phyloP scores from a whole-genome alignment of 192 early-diverging fungal species.

The Martensiomyces pterosporus region DNA sequence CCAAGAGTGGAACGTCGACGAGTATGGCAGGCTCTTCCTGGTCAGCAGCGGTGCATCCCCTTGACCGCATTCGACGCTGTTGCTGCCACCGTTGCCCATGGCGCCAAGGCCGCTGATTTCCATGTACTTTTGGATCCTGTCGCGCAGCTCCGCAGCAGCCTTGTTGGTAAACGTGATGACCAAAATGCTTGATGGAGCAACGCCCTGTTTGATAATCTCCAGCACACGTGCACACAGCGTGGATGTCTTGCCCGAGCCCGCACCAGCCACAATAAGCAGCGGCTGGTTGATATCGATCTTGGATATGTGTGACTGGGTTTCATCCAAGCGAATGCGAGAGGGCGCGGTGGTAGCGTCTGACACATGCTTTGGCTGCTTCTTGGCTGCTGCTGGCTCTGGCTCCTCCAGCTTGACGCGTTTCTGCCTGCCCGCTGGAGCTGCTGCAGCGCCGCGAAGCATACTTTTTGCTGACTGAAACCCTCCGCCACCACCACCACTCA shows the following conservation, averaged over 20 bases:
- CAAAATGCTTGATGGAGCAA: slow-evolving; percentile 16
- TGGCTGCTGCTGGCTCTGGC: background rate
- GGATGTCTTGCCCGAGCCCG: slow-evolving; percentile 46
- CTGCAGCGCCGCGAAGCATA: too few relatives aligned
- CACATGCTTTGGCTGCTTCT: background rate
- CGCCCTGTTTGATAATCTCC: slow-evolving; percentile 38
- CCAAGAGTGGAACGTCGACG: slow-evolving; percentile 49
- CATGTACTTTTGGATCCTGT: slow-evolving; percentile 29
- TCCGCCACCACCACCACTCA: background rate
- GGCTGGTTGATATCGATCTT: slow-evolving; percentile 37
- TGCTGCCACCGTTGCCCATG: too few relatives aligned
- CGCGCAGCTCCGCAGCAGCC: slow-evolving; percentile 43
- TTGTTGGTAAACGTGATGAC: slow-evolving; percentile 54
- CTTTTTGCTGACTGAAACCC: slow-evolving; percentile 6
- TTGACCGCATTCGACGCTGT: background rate
- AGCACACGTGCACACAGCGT: slow-evolving; percentile 46
- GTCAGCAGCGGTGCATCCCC: background rate
- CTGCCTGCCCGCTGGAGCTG: background rate
- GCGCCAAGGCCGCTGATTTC: background rate
- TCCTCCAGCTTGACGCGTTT: background rate
- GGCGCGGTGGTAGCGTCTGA: too few relatives aligned
- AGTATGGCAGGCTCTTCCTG: slow-evolving; percentile 14
- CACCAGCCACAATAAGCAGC: slow-evolving; percentile 42
- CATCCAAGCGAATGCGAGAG: slow-evolving; percentile 21
- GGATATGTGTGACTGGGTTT: slow-evolving; percentile 26